A percentile compares a stretch with the other conserved stretches of the same genome.
Evolutionary conservation across 768 basidiomycete genomes (phyloP).

Genomic region (Lactarius indigo): DNA sequence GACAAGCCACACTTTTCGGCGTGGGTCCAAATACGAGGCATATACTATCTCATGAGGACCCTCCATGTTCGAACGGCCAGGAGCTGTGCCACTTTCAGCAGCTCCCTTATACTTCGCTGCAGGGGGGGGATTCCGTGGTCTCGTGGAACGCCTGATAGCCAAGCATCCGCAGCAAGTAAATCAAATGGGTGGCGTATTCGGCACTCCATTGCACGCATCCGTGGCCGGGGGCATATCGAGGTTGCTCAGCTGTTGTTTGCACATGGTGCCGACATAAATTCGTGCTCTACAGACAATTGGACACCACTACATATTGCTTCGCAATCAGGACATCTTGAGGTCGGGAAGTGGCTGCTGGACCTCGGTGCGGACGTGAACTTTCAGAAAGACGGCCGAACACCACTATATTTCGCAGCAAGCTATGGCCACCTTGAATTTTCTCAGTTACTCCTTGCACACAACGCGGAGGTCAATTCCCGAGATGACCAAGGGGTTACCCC

Average conservation of each 20-base stretch:
- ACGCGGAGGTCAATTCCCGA: neutral
- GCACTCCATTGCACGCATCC: too few species aligned
- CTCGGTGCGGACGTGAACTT: neutral
- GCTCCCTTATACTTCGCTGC: neutral
- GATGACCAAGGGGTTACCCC: neutral
- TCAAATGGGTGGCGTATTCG: neutral
- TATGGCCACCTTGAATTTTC: neutral
- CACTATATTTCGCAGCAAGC: neutral
- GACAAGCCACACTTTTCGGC: neutral
- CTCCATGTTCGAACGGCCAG: neutral
- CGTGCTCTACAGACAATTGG: neutral
- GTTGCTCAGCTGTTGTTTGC: neutral
- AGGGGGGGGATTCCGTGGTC: neutral
- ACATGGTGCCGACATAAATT: neutral
- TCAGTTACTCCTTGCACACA: neutral
- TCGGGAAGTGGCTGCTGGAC: neutral
- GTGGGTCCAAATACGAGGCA: neutral
- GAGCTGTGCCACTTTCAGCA: neutral
- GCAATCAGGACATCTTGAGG: neutral
- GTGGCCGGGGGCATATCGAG: neutral
- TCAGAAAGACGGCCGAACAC: neutral
- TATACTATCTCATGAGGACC: accelerated
- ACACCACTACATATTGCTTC: neutral
- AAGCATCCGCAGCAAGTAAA: neutral
- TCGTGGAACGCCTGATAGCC: neutral